Evolutionary conservation across 2,329 filamentous ascomycete genomes (phyloP).

Genomic region (Neofusicoccum ribis): DNA sequence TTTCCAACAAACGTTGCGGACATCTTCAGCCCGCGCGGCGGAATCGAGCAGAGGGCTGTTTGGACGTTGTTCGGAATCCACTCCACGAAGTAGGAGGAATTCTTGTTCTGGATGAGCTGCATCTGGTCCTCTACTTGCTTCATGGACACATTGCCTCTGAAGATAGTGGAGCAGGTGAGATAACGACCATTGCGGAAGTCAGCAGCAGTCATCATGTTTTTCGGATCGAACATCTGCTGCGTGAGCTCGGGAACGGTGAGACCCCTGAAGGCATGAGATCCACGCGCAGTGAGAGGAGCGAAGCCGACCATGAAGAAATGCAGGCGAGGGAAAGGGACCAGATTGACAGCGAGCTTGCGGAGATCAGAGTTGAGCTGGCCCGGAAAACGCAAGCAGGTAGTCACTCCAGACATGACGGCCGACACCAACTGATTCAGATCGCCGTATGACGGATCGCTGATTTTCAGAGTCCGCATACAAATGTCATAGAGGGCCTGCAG

Average conservation of each 20-base stretch:
- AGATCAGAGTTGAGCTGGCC: slow-evolving; percentile 99
- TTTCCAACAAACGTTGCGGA: slow-evolving; percentile 98
- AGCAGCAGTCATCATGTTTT: slow-evolving; percentile 99
- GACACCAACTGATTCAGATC: slow-evolving; percentile 99
- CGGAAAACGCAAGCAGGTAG: slow-evolving; percentile 97
- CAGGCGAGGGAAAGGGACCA: slow-evolving; percentile 99
- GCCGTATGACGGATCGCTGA: slow-evolving; percentile 96
- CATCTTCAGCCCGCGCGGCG: slow-evolving; percentile 97
- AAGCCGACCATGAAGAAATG: slow-evolving; percentile 99
- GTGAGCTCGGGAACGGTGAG: slow-evolving; percentile 97
- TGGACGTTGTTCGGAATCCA: slow-evolving; percentile 99
- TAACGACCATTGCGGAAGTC: slow-evolving; percentile 99
- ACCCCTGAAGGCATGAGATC: slow-evolving; percentile 92
- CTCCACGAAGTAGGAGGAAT: slow-evolving; percentile 98
- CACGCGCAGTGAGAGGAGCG: slow-evolving; percentile 92
- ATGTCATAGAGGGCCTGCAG: slow-evolving; percentile 91
- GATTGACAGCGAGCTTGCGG: slow-evolving; percentile 99
- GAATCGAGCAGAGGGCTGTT: slow-evolving; percentile 98
- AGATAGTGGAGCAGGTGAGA: slow-evolving; percentile 98
- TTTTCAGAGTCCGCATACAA: slow-evolving; percentile 99
- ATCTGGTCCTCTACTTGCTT: slow-evolving; percentile 99
- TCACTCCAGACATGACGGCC: slow-evolving; percentile 99
- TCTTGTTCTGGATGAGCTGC: slow-evolving; percentile 99
- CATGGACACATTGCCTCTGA: slow-evolving; percentile 99
- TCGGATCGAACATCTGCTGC: slow-evolving; percentile 99